Evolutionary conservation across 306 rosid genomes (phyloP), one percentile per base, ranked within the genome.

Genomic region (Sindora glabra): DNA sequence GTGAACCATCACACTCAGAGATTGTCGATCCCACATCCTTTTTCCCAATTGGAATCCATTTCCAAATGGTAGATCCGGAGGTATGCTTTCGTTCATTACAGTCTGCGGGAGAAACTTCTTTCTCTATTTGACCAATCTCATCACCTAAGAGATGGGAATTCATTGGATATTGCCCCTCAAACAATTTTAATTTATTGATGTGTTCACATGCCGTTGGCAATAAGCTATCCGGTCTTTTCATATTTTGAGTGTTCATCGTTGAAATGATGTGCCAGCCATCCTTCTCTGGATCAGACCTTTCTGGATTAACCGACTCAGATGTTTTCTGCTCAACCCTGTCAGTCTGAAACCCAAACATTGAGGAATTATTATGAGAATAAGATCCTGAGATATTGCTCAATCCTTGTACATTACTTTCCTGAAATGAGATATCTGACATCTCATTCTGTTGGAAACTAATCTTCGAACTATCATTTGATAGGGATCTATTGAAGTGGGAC

Each of bases 21-120:
- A 48, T 67, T 50, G 66, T 52, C 30, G 60, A 61, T 27, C 76
- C 62, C 22, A 62, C 29, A 76, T 72, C 77, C 75, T 84, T 85
- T 52, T 56, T 67, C 54, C 70, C 83, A 65, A 69, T 64, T 7
- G 95, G 95, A 71, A 89, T 75, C 92, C 97, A 83, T 70, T 81
- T 86, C 80, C 82, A 88, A 33, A 71, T 72, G 39, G 68, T 41
- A 56, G 81, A 70, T 53, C 81, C 79, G 65, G 71, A 76, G 39
- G 71, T 47, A 42, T 38, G 71, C 65, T 30, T 77, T 71, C 67
- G 86, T 40, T 62, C 70, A 44, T 67, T 65, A 72, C 16, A 59
- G 38, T 81, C 91, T 15, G 41, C 74, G 52, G 68, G 47, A 62
- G 77, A 44, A 50, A 64, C 79, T 70, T 72, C 84, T 68, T 66